These are phyloP conservation scores for Ceratocystis albifundus DNA, from an alignment of 2,329 filamentous ascomycete genomes.

Conservation along the genomic window DNA sequence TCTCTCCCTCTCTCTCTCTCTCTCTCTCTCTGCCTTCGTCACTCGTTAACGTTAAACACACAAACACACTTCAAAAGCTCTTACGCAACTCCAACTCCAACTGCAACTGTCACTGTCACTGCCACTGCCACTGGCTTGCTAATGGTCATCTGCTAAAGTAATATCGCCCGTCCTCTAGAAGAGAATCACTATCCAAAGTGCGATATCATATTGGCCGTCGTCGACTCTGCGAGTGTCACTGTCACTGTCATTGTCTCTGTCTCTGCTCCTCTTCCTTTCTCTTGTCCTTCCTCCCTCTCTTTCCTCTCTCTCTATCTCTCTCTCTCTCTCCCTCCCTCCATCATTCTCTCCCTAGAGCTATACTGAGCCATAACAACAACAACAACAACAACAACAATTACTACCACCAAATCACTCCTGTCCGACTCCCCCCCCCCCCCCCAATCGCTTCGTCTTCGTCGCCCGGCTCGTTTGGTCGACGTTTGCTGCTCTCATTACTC, in stretches of 20 bases:
- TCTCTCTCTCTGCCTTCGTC: neutral
- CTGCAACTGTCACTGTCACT: too few species aligned
- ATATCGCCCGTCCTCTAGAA: neutral
- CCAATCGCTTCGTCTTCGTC: neutral
- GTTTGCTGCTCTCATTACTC: neutral
- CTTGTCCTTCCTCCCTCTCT: too few species aligned
- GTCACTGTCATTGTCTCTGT: too few species aligned
- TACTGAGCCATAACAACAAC: neutral
- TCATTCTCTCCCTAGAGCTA: too few species aligned
- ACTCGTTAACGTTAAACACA: neutral
- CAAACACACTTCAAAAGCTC: neutral
- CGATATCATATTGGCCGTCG: neutral
- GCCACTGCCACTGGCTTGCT: constrained; percentile 8
- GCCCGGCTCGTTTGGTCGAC: neutral
- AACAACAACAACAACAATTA: neutral
- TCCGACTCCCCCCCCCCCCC: neutral
- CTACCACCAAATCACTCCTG: neutral
- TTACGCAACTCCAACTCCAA: too few species aligned
- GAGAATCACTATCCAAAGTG: too few species aligned
- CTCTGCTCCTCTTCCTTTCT: too few species aligned
- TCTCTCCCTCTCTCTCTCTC: too few species aligned
- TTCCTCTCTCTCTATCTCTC: too few species aligned
- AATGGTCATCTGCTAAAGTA: too few species aligned
- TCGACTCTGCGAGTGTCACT: neutral
- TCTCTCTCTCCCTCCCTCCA: too few species aligned